Evolutionary conservation across 371 early-diverging fungal genomes (phyloP).

Genomic region (Dipsacomyces acuminosporus): DNA sequence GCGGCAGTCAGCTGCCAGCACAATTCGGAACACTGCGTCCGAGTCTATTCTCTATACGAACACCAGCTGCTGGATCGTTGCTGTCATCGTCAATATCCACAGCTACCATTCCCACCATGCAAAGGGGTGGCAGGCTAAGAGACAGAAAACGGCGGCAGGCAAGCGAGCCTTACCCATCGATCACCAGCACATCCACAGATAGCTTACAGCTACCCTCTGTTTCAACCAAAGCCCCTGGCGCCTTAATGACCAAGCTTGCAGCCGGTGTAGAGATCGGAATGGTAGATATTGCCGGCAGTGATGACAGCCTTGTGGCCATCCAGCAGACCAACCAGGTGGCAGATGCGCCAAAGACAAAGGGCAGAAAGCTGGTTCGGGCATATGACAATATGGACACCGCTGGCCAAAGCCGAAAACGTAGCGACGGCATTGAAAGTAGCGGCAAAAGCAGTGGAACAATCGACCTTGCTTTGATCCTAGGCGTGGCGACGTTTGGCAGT

Average conservation of each 20-base stretch:
- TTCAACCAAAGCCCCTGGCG: not conserved
- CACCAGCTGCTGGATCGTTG: not conserved
- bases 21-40: too few relatives aligned
- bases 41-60: too few relatives aligned
- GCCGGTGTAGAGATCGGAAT: too few relatives aligned
- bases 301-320: too few relatives aligned
- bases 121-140: not conserved
- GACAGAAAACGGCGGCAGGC: constrained; percentile 7
- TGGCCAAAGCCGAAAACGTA: too few relatives aligned
- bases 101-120: too few relatives aligned
- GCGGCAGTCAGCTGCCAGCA: too few relatives aligned
- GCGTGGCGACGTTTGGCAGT: constrained; percentile 42
- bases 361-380: constrained; percentile 9
- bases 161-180: constrained; percentile 3
- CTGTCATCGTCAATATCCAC: too few relatives aligned
- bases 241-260: too few relatives aligned
- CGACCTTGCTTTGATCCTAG: constrained; percentile 22
- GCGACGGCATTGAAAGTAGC: not conserved
- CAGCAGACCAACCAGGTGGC: too few relatives aligned
- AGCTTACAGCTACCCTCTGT: not conserved
- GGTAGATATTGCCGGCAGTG: too few relatives aligned
- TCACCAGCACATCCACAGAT: not conserved
- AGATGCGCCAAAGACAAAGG: constrained; percentile 4
- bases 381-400: too few relatives aligned
- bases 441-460: not conserved